Conservation (phyloP, 2,329 filamentous ascomycete species). For the Capronia epimyces region DNA sequence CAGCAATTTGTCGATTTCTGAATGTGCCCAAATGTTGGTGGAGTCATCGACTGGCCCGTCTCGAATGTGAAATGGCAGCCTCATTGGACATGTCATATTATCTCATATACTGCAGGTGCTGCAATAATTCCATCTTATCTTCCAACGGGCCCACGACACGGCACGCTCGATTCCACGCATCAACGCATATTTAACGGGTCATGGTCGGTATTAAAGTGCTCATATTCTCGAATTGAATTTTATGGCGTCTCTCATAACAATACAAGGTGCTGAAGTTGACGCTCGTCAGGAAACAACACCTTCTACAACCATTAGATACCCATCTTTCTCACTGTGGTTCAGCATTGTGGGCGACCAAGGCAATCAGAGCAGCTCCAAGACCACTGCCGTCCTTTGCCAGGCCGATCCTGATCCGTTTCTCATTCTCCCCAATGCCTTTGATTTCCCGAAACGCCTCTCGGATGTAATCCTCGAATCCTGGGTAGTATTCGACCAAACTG, state of each 20-base stretch:
- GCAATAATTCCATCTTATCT: too few relatives aligned
- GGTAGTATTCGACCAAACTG: slow-evolving; percentile 91
- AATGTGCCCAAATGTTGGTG: too few relatives aligned
- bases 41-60: too few relatives aligned
- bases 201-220: neutral
- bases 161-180: neutral
- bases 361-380: slow-evolving; percentile 92
- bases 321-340: neutral
- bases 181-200: neutral
- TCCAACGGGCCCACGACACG: too few relatives aligned
- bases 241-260: neutral
- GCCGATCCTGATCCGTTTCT: slow-evolving; percentile 83
- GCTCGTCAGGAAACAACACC: neutral
- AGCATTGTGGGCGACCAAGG: slow-evolving; percentile 61
- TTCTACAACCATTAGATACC: neutral
- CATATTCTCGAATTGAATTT: neutral
- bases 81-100: too few relatives aligned
- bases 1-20: too few relatives aligned
- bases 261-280: neutral
- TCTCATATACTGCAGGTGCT: too few relatives aligned
- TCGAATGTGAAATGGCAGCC: too few relatives aligned
- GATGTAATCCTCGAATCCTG: slow-evolving; percentile 82
- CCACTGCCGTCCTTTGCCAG: slow-evolving; percentile 96
- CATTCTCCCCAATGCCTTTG: slow-evolving; percentile 72
- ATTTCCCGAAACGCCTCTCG: slow-evolving; percentile 73